phyloP scores from a whole-genome alignment of 495 filamentous ascomycete genomes.

The Daldinia loculata region DNA sequence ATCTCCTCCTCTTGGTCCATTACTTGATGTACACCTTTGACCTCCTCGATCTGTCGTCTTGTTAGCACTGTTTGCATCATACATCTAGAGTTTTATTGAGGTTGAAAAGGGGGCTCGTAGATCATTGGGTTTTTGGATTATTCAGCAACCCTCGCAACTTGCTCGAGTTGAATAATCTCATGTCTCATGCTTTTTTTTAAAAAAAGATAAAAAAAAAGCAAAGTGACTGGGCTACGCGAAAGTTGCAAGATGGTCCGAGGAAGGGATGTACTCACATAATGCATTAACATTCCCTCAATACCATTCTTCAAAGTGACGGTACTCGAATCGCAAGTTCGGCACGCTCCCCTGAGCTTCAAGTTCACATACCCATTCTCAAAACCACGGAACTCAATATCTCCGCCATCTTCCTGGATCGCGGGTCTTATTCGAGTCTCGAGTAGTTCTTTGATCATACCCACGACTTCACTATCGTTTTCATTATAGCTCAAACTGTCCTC shows the following conservation, averaged over 20 bases:
- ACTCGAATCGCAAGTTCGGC: slow-evolving; percentile 93
- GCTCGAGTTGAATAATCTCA: neutral
- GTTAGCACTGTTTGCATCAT: slow-evolving; percentile 34
- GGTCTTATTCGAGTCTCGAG: slow-evolving; percentile 94
- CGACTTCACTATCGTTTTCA: slow-evolving; percentile 89
- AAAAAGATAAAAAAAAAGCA: neutral
- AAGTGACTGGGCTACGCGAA: neutral
- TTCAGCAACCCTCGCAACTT: neutral
- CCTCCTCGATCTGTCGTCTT: slow-evolving; percentile 82
- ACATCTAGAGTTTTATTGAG: neutral
- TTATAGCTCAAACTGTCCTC: slow-evolving; percentile 79
- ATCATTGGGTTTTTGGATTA: neutral
- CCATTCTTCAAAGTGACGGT: slow-evolving; percentile 95
- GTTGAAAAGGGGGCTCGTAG: neutral
- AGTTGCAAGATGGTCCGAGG: neutral
- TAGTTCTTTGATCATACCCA: slow-evolving; percentile 99
- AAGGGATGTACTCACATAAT: slow-evolving; percentile 56
- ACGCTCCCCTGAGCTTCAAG: slow-evolving; percentile 90
- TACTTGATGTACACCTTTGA: slow-evolving; percentile 90
- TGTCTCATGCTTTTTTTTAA: neutral
- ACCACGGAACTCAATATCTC: slow-evolving; percentile 92
- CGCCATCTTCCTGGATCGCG: slow-evolving; percentile 96
- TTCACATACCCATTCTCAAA: slow-evolving; percentile 86
- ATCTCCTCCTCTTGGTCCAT: slow-evolving; percentile 93
- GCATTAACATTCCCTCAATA: slow-evolving; percentile 97